Percentiles rank a stretch among this genome's conserved stretches.
phyloP scores from a whole-genome alignment of 176 grass and related monocot genomes.

The Zoysia japonica region DNA sequence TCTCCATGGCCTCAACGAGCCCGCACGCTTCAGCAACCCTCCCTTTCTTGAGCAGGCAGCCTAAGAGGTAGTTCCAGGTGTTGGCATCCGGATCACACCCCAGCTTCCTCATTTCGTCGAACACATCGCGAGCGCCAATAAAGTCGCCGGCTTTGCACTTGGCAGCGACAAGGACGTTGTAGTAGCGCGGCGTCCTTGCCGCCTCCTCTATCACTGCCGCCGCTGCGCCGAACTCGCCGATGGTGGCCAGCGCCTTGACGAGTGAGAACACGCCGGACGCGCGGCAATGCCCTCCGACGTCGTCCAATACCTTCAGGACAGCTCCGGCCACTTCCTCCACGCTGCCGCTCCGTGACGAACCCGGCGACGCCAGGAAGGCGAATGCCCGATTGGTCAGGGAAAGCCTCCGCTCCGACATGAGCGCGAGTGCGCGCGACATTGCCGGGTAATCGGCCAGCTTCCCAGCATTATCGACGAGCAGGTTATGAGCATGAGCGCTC shows the following conservation, averaged over 20 bases:
- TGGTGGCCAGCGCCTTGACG: constrained; percentile 58
- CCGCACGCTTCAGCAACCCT: constrained; percentile 62
- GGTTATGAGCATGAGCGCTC: constrained; percentile 57
- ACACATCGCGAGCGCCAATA: constrained; percentile 58
- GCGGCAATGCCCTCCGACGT: constrained; percentile 50
- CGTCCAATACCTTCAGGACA: constrained; percentile 37
- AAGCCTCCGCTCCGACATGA: constrained; percentile 45
- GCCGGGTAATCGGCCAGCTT: constrained; percentile 51
- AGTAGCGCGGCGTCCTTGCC: constrained; percentile 52
- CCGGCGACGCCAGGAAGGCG: constrained; percentile 41
- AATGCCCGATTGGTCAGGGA: constrained; percentile 64
- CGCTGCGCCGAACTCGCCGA: constrained; percentile 60
- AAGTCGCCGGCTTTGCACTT: constrained; percentile 69
- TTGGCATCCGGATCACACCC: constrained; percentile 62
- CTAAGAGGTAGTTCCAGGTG: constrained; percentile 83
- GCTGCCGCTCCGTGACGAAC: not conserved
- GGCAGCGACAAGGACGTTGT: constrained; percentile 64
- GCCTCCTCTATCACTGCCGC: constrained; percentile 61
- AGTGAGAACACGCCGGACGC: constrained; percentile 76
- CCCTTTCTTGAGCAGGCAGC: constrained; percentile 69
- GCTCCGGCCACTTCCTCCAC: constrained; percentile 28
- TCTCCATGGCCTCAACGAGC: constrained; percentile 81
- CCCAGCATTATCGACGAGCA: constrained; percentile 70
- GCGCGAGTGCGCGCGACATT: constrained; percentile 56
- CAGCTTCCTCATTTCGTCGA: constrained; percentile 75